Base-by-base conservation (phyloP, 192 early-diverging fungal species). In the Chytriomyces sp. region DNA sequence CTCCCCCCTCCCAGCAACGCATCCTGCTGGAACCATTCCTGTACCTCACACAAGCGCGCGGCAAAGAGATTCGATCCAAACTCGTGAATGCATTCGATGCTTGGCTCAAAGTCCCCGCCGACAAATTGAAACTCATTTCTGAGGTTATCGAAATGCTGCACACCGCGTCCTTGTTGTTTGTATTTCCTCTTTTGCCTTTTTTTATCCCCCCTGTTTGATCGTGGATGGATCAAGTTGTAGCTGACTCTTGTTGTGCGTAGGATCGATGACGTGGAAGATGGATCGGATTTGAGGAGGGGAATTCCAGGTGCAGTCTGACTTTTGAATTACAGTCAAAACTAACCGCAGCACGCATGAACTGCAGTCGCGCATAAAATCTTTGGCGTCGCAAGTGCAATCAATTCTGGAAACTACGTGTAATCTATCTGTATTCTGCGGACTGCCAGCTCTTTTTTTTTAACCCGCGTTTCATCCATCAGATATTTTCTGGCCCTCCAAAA, bases 231-330 rank as follows among this genome's bases (percentile, higher is more conserved):
- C 93, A 82, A 80, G 98, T 86, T 57, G 88, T 67, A 23, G 43
- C 5, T 53, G 43, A 64, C 11, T 35, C 28, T 35, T 2, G 2
- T n/a, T n/a, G n/a, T n/a, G n/a, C n/a, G 26, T 76, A 94, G 93
- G 61, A 92, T 99, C 28, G 98, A 99, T 80, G 98, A 99, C 75
- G 93, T 99, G 10, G 94, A 99, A 80, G 98, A 99, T 75, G 92
- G 90, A 67, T 97, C 95, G 0, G 88, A 89, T 24, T 77, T 99
- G 63, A 87, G 98, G 66, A 82, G 98, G 72, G 98, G 98, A 0
- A 91, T 50, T 89, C 97, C 79, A n/a, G n/a, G n/a, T n/a, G n/a
- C n/a, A n/a, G n/a, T n/a, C n/a, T n/a, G n/a, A n/a, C n/a, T n/a
- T n/a, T n/a, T n/a, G n/a, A n/a, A n/a, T n/a, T n/a, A n/a, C n/a